Evolutionary conservation across 2,329 filamentous ascomycete species (phyloP), one percentile per base, ranked within the genome.

Genomic region (Hymenoscyphus repandus): DNA sequence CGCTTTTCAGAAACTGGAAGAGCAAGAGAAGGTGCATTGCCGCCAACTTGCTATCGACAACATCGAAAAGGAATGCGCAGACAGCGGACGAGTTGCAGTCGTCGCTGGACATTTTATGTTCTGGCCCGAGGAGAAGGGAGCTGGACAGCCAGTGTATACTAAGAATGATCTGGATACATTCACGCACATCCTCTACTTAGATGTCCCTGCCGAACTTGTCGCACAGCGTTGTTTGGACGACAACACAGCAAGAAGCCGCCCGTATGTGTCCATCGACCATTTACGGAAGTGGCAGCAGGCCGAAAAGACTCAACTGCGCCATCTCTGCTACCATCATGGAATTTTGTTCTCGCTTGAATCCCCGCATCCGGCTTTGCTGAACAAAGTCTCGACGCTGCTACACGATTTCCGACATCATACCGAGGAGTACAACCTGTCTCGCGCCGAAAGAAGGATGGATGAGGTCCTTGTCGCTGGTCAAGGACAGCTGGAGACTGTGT

Each of bases 141-240:
- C 22, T n/a, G 64, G 61, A 31, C 15, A 61, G 1, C 13, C 54
- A 5, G 70, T 78, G 0, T 70, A 64, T 45, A 82, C 76, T 0
- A 10, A 63, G 1, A 65, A 58, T 6, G 80, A 85, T 50, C 44
- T 73, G 3, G 39, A 67, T 0, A 69, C 63, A 0, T 85, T 72
- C 60, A 80, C 78, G 0, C 79, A 85, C 56, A 77, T 86, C 12
- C 39, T 85, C 11, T 84, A 85, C 57, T 58, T 85, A 27, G 64
- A 77, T 39, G 58, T 71, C 1, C 57, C 68, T 1, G 54, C 69
- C 0, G 57, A 70, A 1, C 20, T 62, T 0, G 62, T 83, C 13
- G 52, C 53, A 1, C 46, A 70, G 38, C 71, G 68, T 15, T 67
- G 70, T n/a, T 33, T 30, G 0, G 45, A 63, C 0, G 76, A 83